phyloP scores from a whole-genome alignment of 2,329 filamentous ascomycete genomes.

The Arthroderma sp. region DNA sequence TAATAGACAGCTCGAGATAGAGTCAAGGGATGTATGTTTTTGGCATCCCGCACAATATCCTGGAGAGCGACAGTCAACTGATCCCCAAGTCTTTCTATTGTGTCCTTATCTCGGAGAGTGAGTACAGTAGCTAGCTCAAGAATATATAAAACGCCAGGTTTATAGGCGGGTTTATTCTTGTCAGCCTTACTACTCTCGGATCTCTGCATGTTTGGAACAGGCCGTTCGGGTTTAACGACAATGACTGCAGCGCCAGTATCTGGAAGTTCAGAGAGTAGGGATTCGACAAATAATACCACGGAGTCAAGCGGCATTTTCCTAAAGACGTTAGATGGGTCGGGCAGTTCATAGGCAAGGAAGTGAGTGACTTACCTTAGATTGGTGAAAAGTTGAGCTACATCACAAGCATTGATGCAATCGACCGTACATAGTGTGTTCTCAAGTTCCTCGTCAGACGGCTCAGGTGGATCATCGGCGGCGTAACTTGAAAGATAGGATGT shows the following conservation, averaged over 20 bases:
- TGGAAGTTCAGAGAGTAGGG: constrained; percentile 71
- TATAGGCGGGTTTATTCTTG: constrained; percentile 55
- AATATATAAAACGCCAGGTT: constrained; percentile 79
- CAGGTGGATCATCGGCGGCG: constrained; percentile 90
- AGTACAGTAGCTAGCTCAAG: constrained; percentile 80
- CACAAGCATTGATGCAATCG: constrained; percentile 84
- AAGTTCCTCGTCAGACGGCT: constrained; percentile 92
- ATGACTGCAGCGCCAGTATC: constrained; percentile 74
- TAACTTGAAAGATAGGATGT: constrained; percentile 98
- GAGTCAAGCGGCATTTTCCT: constrained; percentile 38
- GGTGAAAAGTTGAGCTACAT: constrained; percentile 66
- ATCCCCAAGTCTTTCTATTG: constrained; percentile 62
- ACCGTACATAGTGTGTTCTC: constrained; percentile 91
- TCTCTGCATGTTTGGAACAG: constrained; percentile 47
- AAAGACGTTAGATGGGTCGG: neutral
- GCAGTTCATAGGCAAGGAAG: neutral
- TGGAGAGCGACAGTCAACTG: constrained; percentile 70
- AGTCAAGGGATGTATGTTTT: constrained; percentile 68
- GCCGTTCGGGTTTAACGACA: constrained; percentile 74
- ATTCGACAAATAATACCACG: constrained; percentile 53
- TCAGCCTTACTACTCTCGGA: constrained; percentile 48
- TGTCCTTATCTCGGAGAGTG: constrained; percentile 61
- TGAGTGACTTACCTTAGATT: constrained; percentile 59
- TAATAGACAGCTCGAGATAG: constrained; percentile 79
- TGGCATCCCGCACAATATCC: constrained; percentile 64